Evolutionary conservation across 257 asterid species (phyloP).

Genomic region (Misopates orontium): DNA sequence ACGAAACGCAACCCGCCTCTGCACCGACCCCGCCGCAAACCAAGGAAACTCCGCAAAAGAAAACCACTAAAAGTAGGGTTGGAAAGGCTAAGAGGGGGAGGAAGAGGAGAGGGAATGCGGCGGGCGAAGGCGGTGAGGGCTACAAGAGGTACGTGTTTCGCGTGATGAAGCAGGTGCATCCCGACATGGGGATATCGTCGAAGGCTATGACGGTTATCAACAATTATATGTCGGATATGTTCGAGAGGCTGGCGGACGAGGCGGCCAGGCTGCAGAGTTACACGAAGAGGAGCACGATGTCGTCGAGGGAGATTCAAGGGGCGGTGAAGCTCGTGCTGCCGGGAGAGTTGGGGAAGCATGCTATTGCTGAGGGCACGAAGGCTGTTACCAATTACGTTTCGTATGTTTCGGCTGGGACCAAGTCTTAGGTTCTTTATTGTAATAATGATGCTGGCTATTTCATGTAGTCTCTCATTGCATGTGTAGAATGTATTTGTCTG

Average conservation of each 20-base stretch:
- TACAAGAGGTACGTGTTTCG: conserved; percentile 60
- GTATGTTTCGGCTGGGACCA: not conserved
- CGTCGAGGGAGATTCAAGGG: conserved; percentile 74
- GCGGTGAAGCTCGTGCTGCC: conserved; percentile 86
- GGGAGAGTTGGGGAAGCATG: conserved; percentile 83
- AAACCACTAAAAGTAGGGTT: not conserved
- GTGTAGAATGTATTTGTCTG: conserved; percentile 4
- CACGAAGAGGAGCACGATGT: conserved; percentile 48
- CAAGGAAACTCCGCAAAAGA: not conserved
- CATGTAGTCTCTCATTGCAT: too few relatives aligned
- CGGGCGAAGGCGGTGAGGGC: conserved; percentile 39
- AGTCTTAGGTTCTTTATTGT: not conserved
- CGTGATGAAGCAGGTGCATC: conserved; percentile 92
- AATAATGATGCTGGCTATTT: too few relatives aligned
- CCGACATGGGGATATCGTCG: conserved; percentile 69
- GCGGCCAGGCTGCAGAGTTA: conserved; percentile 52
- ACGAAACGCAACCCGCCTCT: conserved; percentile 37
- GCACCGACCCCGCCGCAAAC: conserved; percentile 37
- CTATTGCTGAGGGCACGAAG: conserved; percentile 72
- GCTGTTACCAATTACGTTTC: conserved; percentile 56
- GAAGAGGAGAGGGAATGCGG: conserved; percentile 34
- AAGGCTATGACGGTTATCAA: conserved; percentile 69
- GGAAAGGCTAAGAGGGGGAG: too few relatives aligned
- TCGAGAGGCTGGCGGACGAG: conserved; percentile 70
- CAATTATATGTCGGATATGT: conserved; percentile 76